Evolutionary conservation across 106 monocot species (phyloP).

Genomic region (Amphibolis antarctica): DNA sequence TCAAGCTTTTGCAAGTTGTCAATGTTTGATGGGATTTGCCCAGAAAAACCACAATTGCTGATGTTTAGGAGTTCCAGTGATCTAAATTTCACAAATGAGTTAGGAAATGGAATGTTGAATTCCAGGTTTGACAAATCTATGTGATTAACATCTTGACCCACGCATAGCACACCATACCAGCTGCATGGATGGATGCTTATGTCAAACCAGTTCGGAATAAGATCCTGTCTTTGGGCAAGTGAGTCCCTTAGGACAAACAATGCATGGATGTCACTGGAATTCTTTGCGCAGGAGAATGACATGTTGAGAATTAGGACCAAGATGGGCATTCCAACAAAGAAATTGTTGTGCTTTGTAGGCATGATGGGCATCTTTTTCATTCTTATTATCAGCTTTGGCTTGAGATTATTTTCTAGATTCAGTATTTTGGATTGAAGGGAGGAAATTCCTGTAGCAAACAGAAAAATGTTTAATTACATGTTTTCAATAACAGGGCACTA

Average conservation of each 20-base stretch:
- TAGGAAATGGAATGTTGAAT: conserved; percentile 43
- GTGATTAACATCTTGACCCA: conserved; percentile 18
- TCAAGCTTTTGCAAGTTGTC: conserved; percentile 39
- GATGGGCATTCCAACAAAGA: conserved; percentile 6
- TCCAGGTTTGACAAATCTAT: conserved; percentile 59
- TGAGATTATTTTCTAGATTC: not conserved
- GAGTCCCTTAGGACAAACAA: conserved; percentile 44
- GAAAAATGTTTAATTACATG: not conserved
- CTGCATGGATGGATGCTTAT: conserved; percentile 45
- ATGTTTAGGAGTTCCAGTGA: conserved; percentile 58
- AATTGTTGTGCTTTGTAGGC: not conserved
- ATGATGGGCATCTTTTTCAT: conserved; percentile 1
- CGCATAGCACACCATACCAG: conserved; percentile 71
- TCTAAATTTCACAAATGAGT: conserved; percentile 32
- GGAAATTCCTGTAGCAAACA: not conserved
- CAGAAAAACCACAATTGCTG: conserved; percentile 55
- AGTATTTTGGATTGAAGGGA: not conserved
- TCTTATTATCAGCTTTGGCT: not conserved
- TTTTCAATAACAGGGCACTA: too few relatives aligned
- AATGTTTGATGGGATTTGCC: conserved; percentile 41
- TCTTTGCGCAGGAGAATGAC: conserved; percentile 18
- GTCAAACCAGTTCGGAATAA: conserved; percentile 65
- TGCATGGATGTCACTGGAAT: conserved; percentile 23
- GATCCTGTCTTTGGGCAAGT: conserved; percentile 20
- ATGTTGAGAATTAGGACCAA: conserved; percentile 21